A percentile compares a stretch with the other conserved stretches of the same genome.
phyloP scores from a whole-genome alignment of 139 green algal genomes.

The Chlorella sorokiniana region DNA sequence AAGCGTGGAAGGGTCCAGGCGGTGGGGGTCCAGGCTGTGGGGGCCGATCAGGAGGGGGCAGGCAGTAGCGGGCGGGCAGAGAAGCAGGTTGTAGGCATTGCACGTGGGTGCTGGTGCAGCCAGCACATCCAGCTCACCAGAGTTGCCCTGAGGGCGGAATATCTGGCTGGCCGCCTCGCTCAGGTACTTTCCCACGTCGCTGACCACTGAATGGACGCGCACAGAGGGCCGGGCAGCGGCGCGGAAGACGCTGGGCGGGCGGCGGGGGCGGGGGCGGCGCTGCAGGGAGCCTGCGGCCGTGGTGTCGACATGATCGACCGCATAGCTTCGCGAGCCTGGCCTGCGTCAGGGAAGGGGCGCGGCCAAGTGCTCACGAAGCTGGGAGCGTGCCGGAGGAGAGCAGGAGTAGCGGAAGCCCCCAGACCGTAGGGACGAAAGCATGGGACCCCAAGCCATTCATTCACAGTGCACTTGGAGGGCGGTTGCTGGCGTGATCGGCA shows the following conservation, averaged over 20 bases:
- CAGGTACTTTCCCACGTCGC: conserved; percentile 30
- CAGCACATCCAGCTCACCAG: background rate
- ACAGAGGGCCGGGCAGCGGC: background rate
- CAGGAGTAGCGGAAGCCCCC: too few species aligned
- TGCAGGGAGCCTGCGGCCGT: background rate
- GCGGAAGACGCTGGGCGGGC: background rate
- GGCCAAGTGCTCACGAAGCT: background rate
- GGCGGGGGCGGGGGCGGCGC: background rate
- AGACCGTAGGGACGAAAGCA: too few species aligned
- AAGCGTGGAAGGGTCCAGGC: too few species aligned
- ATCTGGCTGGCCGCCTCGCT: conserved; percentile 33
- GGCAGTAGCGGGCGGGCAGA: too few species aligned
- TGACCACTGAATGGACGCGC: background rate
- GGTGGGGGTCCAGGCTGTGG: too few species aligned
- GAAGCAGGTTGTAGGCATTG: too few species aligned
- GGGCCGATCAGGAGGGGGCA: too few species aligned
- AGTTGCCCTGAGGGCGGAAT: conserved; percentile 25
- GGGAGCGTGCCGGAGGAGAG: background rate
- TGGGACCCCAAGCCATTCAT: too few species aligned
- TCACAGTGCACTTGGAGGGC: too few species aligned
- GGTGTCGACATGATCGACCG: background rate
- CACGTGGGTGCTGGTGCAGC: too few species aligned
- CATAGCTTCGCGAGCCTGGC: background rate
- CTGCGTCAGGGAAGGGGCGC: background rate
- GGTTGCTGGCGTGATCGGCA: too few species aligned